A percentile compares a stretch with the other conserved stretches of the same genome.
phyloP scores from a whole-genome alignment of 148 eudicot species.

The Rhododendron williamsianum region DNA sequence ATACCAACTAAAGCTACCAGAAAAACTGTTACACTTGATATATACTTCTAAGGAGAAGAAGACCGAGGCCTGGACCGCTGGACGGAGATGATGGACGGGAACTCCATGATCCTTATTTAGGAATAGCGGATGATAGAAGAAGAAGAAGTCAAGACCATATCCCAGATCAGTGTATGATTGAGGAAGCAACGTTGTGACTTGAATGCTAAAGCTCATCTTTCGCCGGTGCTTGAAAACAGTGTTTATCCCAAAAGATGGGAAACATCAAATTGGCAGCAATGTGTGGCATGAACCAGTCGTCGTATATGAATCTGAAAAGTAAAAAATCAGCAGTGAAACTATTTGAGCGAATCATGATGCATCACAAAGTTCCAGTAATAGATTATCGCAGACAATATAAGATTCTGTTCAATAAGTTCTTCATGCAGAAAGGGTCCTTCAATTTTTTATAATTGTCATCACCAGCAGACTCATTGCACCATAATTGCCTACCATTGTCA shows the following conservation, averaged over 20 bases:
- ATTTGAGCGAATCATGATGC: not conserved
- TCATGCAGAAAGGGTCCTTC: too few species aligned
- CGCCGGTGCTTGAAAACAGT: conserved; percentile 34
- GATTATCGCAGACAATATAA: too few species aligned
- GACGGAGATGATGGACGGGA: too few species aligned
- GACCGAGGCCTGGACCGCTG: too few species aligned
- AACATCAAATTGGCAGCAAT: conserved; percentile 68
- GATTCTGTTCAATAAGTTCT: not conserved
- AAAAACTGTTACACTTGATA: too few species aligned
- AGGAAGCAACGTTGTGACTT: not conserved
- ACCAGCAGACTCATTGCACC: not conserved
- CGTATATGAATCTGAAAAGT: conserved; percentile 63
- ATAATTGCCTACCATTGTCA: not conserved
- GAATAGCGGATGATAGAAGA: too few species aligned
- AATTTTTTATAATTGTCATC: not conserved
- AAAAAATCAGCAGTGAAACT: not conserved
- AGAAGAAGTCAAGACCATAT: too few species aligned
- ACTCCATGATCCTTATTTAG: too few species aligned
- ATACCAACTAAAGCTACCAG: too few species aligned
- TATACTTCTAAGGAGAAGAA: too few species aligned
- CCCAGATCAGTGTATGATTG: too few species aligned
- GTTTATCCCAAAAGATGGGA: conserved; percentile 85
- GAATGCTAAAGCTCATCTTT: conserved; percentile 74
- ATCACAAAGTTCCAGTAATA: not conserved
- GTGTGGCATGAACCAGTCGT: conserved; percentile 85